phyloP scores from a whole-genome alignment of 306 rosid species.

The Cyamopsis tetragonoloba region DNA sequence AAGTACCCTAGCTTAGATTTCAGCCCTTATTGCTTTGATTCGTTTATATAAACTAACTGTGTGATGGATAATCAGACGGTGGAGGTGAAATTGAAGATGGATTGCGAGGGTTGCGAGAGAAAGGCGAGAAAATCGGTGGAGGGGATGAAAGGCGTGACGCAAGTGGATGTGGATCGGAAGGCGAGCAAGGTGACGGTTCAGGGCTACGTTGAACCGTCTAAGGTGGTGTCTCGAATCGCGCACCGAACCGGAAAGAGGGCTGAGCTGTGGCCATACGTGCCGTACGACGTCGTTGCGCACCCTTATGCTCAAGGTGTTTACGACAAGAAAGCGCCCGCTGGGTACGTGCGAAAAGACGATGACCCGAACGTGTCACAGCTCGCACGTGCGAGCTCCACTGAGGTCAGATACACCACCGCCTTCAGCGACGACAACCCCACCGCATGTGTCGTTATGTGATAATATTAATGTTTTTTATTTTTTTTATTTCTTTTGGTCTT shows the following conservation, averaged over 20 bases:
- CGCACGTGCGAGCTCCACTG: conserved; percentile 80
- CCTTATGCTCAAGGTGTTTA: conserved; percentile 72
- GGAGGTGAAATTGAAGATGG: conserved; percentile 80
- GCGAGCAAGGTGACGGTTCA: conserved; percentile 63
- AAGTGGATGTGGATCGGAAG: conserved; percentile 63
- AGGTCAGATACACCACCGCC: conserved; percentile 76
- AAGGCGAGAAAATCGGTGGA: conserved; percentile 60
- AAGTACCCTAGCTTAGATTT: no score
- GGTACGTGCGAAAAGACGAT: conserved; percentile 55
- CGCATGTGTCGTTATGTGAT: conserved; percentile 66
- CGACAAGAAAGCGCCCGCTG: conserved; percentile 75
- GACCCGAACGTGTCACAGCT: conserved; percentile 40
- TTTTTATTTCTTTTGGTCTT: background rate
- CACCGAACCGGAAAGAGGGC: conserved; percentile 83
- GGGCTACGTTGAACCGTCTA: conserved; percentile 62
- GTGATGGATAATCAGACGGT: conserved; percentile 82
- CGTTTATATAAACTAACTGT: no score
- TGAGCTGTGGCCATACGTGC: conserved; percentile 87
- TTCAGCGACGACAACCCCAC: conserved; percentile 81
- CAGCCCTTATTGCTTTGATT: no score
- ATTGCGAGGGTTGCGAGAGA: conserved; percentile 89
- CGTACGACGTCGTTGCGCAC: conserved; percentile 72
- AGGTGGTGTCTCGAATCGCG: conserved; percentile 58
- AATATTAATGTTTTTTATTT: background rate
- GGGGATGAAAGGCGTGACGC: conserved; percentile 78